phyloP scores from a whole-genome alignment of 176 grass and related monocot species.

The Sorghum bicolor region Sorghum_bicolor_NCBIv3 NC_012871.2:18532001-18532500 shows the following conservation, averaged over 20 bases:
- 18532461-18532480: conserved; percentile 14
- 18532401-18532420: not conserved
- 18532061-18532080: too few species aligned
- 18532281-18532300: not conserved
- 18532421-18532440: not conserved
- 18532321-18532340: not conserved
- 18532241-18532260: not conserved
- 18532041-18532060: too few species aligned
- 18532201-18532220: not conserved
- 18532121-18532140: too few species aligned
- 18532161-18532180: not conserved
- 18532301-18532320: not conserved
- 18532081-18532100: too few species aligned
- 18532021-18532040: too few species aligned
- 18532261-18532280: not conserved
- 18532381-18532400: not conserved
- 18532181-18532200: not conserved
- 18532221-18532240: not conserved
- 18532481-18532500: conserved; percentile 59
- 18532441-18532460: not conserved
- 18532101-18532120: too few species aligned
- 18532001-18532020: too few species aligned
- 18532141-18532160: not conserved
- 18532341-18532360: not conserved
- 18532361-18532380: not conserved